Evolutionary conservation across 2,329 filamentous ascomycete genomes (phyloP).

Genomic region (Colletotrichum kahawae): DNA sequence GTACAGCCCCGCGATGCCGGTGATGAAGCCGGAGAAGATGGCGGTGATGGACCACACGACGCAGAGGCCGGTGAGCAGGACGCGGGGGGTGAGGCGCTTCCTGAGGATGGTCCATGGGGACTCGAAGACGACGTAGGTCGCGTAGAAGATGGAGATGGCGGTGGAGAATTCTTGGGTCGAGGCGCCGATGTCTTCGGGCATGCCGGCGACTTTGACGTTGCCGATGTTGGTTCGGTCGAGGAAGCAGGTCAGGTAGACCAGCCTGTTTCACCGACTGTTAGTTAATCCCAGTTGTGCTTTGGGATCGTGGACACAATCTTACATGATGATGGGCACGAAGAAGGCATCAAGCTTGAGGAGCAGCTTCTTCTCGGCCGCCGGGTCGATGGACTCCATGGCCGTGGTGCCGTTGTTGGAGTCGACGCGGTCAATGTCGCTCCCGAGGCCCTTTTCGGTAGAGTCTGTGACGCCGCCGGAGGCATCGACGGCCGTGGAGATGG

Average conservation of each 20-base stretch:
- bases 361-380: conserved; percentile 31
- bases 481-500: background rate
- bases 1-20: conserved; percentile 45
- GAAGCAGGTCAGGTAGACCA: conserved; percentile 59
- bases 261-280: background rate
- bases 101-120: conserved; percentile 35
- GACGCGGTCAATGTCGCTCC: conserved; percentile 9
- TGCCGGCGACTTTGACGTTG: conserved; percentile 51
- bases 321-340: conserved; percentile 52
- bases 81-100: conserved; percentile 35
- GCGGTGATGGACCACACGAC: conserved; percentile 54
- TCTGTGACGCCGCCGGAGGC: background rate
- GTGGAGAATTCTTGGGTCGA: conserved; percentile 46
- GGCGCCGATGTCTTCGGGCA: conserved; percentile 49
- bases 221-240: conserved; percentile 61
- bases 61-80: conserved; percentile 30
- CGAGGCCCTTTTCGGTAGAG: background rate
- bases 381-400: conserved; percentile 29
- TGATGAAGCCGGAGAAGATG: conserved; percentile 51
- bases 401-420: conserved; percentile 7
- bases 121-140: conserved; percentile 53
- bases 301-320: background rate
- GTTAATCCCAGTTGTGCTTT: background rate
- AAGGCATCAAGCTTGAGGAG: conserved; percentile 36
- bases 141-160: conserved; percentile 49